Percentiles rank a stretch among this genome's conserved stretches.
Evolutionary conservation across 1,284 basidiomycete genomes (phyloP).

Genomic region (Ganoderma boninense): DNA sequence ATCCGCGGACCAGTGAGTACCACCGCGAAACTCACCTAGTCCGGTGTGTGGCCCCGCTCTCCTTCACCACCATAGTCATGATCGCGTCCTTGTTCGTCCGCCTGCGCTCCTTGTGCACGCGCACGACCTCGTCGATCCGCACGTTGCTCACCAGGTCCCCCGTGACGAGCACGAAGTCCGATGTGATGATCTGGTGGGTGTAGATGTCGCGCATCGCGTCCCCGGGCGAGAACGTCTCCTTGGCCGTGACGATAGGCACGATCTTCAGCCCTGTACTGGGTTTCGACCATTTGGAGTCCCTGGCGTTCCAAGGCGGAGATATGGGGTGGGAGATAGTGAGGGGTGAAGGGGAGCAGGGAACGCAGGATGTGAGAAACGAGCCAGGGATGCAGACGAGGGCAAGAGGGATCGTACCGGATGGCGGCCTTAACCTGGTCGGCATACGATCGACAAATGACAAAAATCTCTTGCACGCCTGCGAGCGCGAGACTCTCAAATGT

Average conservation of each 20-base stretch:
- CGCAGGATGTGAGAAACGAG: constrained; percentile 8
- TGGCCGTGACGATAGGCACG: constrained; percentile 86
- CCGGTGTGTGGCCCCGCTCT: constrained; percentile 74
- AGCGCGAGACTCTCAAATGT: constrained; percentile 94
- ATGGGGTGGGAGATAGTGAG: neutral
- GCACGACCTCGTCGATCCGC: constrained; percentile 88
- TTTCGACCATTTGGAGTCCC: constrained; percentile 84
- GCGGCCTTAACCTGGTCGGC: constrained; percentile 84
- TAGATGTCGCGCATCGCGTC: constrained; percentile 98
- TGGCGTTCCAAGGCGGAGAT: constrained; percentile 38
- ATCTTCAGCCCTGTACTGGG: constrained; percentile 84
- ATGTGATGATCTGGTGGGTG: constrained; percentile 89
- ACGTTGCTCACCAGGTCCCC: constrained; percentile 96
- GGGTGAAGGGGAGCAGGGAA: constrained; percentile 13
- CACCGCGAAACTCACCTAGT: constrained; percentile 62
- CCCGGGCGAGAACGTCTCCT: constrained; percentile 90
- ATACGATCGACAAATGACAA: constrained; percentile 92
- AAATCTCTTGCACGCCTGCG: constrained; percentile 95
- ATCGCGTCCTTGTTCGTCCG: constrained; percentile 92
- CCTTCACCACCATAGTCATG: constrained; percentile 95
- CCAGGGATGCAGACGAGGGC: constrained; percentile 17
- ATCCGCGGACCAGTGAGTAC: no score
- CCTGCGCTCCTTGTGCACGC: constrained; percentile 88
- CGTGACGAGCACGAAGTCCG: constrained; percentile 94
- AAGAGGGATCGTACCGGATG: constrained; percentile 66